phyloP scores from a whole-genome alignment of 257 asterid genomes.

The Nicotiana paniculata region DNA sequence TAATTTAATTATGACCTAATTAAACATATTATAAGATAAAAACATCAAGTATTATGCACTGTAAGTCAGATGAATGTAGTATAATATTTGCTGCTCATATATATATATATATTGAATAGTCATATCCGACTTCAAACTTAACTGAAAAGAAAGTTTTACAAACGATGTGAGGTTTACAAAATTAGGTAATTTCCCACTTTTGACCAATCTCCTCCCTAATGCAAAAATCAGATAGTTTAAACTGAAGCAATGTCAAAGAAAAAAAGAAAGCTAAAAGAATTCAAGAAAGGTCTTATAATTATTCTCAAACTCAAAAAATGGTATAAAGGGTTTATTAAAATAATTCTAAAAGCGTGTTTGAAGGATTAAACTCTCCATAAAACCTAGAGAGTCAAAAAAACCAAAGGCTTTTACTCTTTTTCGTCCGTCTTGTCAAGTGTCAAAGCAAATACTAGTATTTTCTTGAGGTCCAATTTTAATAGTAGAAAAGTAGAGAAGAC shows the following conservation, averaged over 20 bases:
- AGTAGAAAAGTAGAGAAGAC: constrained; percentile 13
- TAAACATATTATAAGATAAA: background rate
- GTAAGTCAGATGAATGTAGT: background rate
- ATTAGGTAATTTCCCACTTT: background rate
- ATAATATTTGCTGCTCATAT: background rate
- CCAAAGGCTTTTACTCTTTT: constrained; percentile 49
- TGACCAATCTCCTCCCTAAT: background rate
- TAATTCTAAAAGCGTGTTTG: constrained; percentile 38
- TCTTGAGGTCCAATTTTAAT: constrained; percentile 44
- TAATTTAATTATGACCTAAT: background rate
- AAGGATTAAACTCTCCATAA: constrained; percentile 38
- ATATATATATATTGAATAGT: background rate
- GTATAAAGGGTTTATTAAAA: background rate
- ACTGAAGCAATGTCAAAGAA: background rate
- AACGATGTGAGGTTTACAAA: background rate
- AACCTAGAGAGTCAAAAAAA: constrained; percentile 31
- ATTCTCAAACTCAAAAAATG: background rate
- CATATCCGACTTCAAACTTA: background rate
- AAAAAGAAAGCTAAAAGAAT: background rate
- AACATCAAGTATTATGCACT: background rate
- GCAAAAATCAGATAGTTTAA: background rate
- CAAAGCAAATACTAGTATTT: constrained; percentile 32
- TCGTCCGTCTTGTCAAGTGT: constrained; percentile 5
- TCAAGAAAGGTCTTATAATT: background rate
- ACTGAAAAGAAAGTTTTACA: background rate